Evolutionary conservation across 306 rosid species (phyloP).

Genomic region (Senna siamea): DNA sequence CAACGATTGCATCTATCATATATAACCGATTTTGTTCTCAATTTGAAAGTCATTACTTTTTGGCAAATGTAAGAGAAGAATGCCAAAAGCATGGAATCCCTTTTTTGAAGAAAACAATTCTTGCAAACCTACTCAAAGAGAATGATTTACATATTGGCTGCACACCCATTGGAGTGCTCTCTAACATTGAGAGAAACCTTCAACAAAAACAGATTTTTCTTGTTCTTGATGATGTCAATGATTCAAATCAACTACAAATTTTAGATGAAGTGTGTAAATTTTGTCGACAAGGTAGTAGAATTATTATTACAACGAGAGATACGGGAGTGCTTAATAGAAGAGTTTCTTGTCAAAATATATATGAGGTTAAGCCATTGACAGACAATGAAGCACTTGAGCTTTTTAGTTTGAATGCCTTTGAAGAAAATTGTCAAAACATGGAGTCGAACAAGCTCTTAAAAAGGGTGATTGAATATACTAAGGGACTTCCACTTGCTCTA

Average conservation of each 20-base stretch:
- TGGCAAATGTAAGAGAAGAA: constrained; percentile 8
- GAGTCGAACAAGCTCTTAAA: not conserved
- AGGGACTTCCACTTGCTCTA: constrained; percentile 20
- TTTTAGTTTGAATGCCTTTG: constrained; percentile 28
- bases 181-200: not conserved
- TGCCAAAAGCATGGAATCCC: not conserved
- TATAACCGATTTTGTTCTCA: not conserved
- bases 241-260: not conserved
- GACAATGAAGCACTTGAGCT: constrained; percentile 2
- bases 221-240: constrained; percentile 26
- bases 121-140: not conserved
- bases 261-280: not conserved
- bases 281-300: constrained; percentile 21
- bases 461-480: not conserved
- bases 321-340: not conserved
- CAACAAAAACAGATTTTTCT: no score
- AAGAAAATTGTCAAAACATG: not conserved
- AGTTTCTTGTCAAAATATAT: not conserved
- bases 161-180: not conserved
- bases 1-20: not conserved
- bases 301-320: not conserved
- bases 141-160: constrained; percentile 5
- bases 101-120: constrained; percentile 13
- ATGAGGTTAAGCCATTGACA: not conserved
- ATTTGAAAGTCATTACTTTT: not conserved